Evolutionary conservation across 352 stramenopile genomes (phyloP), one percentile per base, ranked within the genome.

Genomic region (Phytophthora europaea): DNA sequence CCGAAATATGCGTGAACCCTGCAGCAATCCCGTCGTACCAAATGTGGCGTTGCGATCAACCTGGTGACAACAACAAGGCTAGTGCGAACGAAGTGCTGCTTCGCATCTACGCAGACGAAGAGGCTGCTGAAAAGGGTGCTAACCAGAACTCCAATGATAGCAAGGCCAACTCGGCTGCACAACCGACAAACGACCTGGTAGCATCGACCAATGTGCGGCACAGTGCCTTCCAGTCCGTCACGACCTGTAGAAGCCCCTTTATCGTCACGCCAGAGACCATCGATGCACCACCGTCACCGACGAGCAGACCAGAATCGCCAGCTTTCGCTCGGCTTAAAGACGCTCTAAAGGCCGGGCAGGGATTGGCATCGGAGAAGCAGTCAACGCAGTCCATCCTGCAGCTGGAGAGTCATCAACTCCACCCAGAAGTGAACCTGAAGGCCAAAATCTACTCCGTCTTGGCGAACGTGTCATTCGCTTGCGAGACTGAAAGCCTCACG

Each of bases 291-390:
- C 47, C 31, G 31, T 50, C 64, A 2, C 53, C 76, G 22, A 63
- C 48, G 0, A 74, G 57, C 9, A 70, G 84, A 13, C 81, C 84
- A 10, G 61, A 86, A 52, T 93, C 85, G 0, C 84, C 86, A 36
- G 87, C 87, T 33, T 95, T 95, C 73, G 78, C 84, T 7, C 76
- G 88, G 3, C 76, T 95, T 0, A 92, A 93, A 67, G 80, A 93
- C 20, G 88, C 88, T 5, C 76, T 94, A 13, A 82, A 82, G 40
- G 85, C 82, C 33, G 81, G 82, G 0, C 85, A 94, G 52, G 63
- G 70, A 0, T 22, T 84, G 2, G 10, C 73, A 8, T 36, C 63
- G 6, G 61, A 62, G 28, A 83, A 65, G 12, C 62, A 67, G 16
- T 3, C 53, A 47, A 63, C 40, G 12, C 58, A 47, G 43, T 78